A percentile compares a stretch with the other conserved stretches of the same genome.
phyloP scores from a whole-genome alignment of 2,329 filamentous ascomycete genomes.

The Cordyceps cateniannulata region DNA sequence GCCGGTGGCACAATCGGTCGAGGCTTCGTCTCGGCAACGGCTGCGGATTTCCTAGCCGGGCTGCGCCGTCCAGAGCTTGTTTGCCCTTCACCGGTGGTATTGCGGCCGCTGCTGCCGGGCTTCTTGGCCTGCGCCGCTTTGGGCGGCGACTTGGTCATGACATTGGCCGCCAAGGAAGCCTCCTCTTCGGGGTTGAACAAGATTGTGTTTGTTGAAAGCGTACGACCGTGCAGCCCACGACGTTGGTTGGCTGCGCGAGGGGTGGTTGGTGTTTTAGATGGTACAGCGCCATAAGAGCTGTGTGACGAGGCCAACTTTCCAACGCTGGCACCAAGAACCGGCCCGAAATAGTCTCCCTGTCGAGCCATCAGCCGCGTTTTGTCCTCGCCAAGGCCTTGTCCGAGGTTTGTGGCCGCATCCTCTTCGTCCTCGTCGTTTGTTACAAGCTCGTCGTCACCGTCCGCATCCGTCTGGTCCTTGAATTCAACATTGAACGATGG shows the following conservation, averaged over 20 bases:
- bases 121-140: constrained; percentile 25
- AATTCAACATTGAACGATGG: constrained; percentile 29
- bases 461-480: constrained; percentile 68
- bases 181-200: constrained; percentile 65
- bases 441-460: constrained; percentile 84
- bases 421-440: constrained; percentile 71
- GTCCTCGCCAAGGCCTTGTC: constrained; percentile 24
- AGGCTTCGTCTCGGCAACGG: constrained; percentile 42
- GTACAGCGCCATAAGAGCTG: constrained; percentile 21
- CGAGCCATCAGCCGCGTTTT: constrained; percentile 27
- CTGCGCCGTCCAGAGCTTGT: constrained; percentile 22
- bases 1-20: constrained; percentile 48
- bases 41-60: constrained; percentile 41
- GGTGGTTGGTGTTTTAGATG: constrained; percentile 23
- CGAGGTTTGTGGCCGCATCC: constrained; percentile 41
- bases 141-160: constrained; percentile 38
- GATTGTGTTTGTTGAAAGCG: constrained; percentile 75
- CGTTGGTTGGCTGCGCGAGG: constrained; percentile 28
- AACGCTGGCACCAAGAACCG: constrained; percentile 15
- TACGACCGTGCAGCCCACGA: constrained; percentile 57
- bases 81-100: constrained; percentile 17
- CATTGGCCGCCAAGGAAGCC: constrained; percentile 22
- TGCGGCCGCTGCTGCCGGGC: constrained; percentile 31
- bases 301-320: constrained; percentile 30
- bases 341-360: constrained; percentile 11